Evolutionary conservation across 1,139 yeast genomes (phyloP).

Genomic region (Geotrichum klebahnii): DNA sequence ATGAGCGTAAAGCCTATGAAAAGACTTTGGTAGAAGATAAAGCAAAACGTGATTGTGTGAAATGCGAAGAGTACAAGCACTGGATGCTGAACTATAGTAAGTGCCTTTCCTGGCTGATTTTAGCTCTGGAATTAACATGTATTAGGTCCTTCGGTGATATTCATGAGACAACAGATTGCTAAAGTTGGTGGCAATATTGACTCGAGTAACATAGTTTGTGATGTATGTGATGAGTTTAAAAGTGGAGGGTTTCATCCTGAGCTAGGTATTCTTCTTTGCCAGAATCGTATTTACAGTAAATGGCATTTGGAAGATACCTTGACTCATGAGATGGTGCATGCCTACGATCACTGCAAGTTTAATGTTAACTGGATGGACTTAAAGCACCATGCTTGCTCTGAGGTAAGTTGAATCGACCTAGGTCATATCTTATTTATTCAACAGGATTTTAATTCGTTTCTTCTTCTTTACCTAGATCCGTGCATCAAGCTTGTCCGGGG

Average conservation of each 20-base stretch:
- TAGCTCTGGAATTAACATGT: neutral
- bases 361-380: slow-evolving; percentile 77
- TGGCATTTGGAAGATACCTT: slow-evolving; percentile 87
- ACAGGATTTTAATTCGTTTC: neutral
- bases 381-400: slow-evolving; percentile 95
- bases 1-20: slow-evolving; percentile 57
- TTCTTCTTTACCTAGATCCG: slow-evolving; percentile 46
- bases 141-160: slow-evolving; percentile 75
- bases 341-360: slow-evolving; percentile 85
- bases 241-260: slow-evolving; percentile 95
- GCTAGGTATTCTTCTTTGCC: slow-evolving; percentile 79
- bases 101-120: neutral
- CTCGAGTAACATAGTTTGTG: slow-evolving; percentile 63
- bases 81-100: slow-evolving; percentile 63
- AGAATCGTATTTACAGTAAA: slow-evolving; percentile 71
- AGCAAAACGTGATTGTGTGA: slow-evolving; percentile 55
- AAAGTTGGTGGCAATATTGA: slow-evolving; percentile 58
- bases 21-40: slow-evolving; percentile 46
- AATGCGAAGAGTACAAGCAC: slow-evolving; percentile 68
- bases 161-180: slow-evolving; percentile 80
- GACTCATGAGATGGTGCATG: slow-evolving; percentile 90
- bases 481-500: slow-evolving; percentile 91
- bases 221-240: slow-evolving; percentile 76
- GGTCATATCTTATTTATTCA: neutral
- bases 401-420: slow-evolving; percentile 32